Conservation (phyloP, 768 basidiomycete genomes). For the Podaxis carcinomalis region DNA sequence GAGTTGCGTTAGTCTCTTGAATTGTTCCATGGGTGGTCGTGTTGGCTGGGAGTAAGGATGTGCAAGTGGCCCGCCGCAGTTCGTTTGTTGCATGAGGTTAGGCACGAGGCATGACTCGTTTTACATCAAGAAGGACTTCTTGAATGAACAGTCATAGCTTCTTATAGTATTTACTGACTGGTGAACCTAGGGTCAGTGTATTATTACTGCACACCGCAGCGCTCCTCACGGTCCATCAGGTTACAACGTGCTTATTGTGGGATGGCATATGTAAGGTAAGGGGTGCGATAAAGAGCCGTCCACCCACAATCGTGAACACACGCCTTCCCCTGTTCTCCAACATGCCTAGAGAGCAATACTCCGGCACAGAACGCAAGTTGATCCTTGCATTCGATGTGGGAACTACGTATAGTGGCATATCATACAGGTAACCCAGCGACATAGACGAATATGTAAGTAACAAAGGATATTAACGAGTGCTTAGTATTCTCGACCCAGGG, state of each 20-base stretch:
- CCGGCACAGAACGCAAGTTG: constrained; percentile 8
- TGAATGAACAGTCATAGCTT: not conserved
- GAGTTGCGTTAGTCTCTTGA: not conserved
- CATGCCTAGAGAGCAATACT: constrained; percentile 8
- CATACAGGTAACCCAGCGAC: constrained; percentile 9
- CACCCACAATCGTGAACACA: not conserved
- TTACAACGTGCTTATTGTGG: not conserved
- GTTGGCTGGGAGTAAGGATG: not conserved
- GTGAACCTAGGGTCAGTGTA: not conserved
- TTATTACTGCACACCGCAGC: not conserved
- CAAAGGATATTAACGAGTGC: not conserved
- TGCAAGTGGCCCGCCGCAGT: not conserved
- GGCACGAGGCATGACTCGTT: not conserved
- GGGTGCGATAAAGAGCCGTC: not conserved
- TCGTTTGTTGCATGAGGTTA: not conserved
- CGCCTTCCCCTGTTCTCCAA: not conserved
- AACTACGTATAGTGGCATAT: constrained; percentile 15
- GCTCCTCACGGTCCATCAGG: not conserved
- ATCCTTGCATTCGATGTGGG: constrained; percentile 15
- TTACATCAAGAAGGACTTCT: not conserved
- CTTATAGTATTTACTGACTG: not conserved
- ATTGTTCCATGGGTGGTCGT: not conserved
- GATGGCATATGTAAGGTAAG: not conserved
- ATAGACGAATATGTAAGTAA: constrained; percentile 18
- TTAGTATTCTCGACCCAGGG: constrained; percentile 24